These are phyloP conservation scores for Coemansia sp. DNA, from an alignment of 192 early-diverging fungal species.

Conservation along the genomic window DNA sequence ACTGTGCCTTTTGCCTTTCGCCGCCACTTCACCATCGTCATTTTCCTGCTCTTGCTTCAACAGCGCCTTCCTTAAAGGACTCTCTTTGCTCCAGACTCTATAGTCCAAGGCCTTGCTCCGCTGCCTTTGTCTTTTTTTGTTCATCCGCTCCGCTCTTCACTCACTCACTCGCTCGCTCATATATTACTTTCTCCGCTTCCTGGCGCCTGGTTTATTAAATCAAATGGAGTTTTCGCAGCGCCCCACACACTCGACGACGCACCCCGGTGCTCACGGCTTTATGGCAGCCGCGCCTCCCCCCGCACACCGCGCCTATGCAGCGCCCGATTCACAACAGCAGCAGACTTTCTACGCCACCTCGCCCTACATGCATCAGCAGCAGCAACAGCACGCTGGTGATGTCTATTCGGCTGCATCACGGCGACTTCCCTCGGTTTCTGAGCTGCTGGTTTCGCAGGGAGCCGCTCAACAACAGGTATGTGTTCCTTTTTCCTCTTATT, in stretches of 20 bases:
- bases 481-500: background rate
- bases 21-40: background rate
- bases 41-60: background rate
- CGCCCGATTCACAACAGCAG: constrained; percentile 15
- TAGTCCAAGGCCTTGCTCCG: background rate
- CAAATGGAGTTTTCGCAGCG: constrained; percentile 56
- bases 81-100: background rate
- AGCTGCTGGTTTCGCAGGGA: constrained; percentile 43
- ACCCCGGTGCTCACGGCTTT: constrained; percentile 29
- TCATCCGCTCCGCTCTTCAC: background rate
- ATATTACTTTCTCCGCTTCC: constrained; percentile 7
- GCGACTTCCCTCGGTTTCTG: constrained; percentile 47
- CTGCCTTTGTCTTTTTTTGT: constrained; percentile 1
- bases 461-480: constrained; percentile 34
- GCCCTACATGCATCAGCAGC: constrained; percentile 21
- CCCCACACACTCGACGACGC: constrained; percentile 37
- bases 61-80: no score
- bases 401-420: constrained; percentile 21
- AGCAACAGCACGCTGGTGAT: constrained; percentile 14
- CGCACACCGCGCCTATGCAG: constrained; percentile 35
- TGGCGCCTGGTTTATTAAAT: constrained; percentile 2
- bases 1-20: constrained; percentile 2
- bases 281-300: constrained; percentile 22
- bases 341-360: constrained; percentile 15
- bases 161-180: background rate